Evolutionary conservation across 345 rosid species (phyloP).

Genomic region (Gossypium thurberi): DNA sequence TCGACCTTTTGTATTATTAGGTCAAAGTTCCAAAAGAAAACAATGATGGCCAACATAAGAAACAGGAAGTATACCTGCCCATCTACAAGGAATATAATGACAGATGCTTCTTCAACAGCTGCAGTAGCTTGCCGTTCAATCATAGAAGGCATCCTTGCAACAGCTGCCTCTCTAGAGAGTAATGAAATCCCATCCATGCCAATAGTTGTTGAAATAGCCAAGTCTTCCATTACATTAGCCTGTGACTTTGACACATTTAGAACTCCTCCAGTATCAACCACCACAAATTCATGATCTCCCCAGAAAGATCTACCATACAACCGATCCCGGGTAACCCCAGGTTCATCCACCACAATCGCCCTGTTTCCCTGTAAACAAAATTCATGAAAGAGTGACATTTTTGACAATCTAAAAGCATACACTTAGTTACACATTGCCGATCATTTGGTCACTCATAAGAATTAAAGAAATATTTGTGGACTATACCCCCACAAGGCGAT

Average conservation of each 20-base stretch:
- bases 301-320: constrained; percentile 87
- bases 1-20: background rate
- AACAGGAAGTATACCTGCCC: constrained; percentile 66
- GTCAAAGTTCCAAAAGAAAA: background rate
- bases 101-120: constrained; percentile 84
- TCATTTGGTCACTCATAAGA: background rate
- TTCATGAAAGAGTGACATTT: background rate
- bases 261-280: constrained; percentile 94
- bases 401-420: background rate
- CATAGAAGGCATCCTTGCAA: constrained; percentile 97
- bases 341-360: constrained; percentile 97
- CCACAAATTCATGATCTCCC: constrained; percentile 80
- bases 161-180: constrained; percentile 79
- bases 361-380: constrained; percentile 48
- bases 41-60: background rate
- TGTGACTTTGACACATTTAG: constrained; percentile 73
- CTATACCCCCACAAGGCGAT: constrained; percentile 88
- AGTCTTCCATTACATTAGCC: constrained; percentile 66
- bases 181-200: constrained; percentile 95
- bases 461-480: background rate
- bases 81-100: constrained; percentile 78
- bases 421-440: too few species aligned
- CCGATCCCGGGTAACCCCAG: constrained; percentile 94
- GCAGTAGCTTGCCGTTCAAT: constrained; percentile 92
- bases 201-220: constrained; percentile 57